Evolutionary conservation across 495 filamentous ascomycete species (phyloP).

Genomic region (Neurospora tetrasperma): DNA sequence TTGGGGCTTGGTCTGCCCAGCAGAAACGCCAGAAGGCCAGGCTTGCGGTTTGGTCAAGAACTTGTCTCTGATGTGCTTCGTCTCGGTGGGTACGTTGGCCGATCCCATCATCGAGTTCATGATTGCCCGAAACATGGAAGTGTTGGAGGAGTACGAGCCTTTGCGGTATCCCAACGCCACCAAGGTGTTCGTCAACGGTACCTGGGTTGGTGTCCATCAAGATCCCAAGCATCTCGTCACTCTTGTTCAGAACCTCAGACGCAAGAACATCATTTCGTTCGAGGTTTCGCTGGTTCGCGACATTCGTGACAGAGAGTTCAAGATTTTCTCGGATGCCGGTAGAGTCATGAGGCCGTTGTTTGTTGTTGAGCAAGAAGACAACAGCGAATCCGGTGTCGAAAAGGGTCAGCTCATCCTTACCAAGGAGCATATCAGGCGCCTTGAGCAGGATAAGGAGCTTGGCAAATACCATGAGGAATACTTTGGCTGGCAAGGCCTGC

Average conservation of each 20-base stretch:
- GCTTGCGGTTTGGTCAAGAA: constrained; percentile 99
- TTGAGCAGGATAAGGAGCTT: constrained; percentile 44
- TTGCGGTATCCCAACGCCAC: constrained; percentile 81
- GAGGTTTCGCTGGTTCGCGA: constrained; percentile 92
- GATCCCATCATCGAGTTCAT: constrained; percentile 92
- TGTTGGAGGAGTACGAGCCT: constrained; percentile 93
- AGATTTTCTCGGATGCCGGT: constrained; percentile 95
- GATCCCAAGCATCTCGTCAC: constrained; percentile 71
- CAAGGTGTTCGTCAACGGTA: constrained; percentile 95
- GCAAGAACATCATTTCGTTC: constrained; percentile 65
- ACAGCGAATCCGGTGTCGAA: constrained; percentile 54
- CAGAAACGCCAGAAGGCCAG: constrained; percentile 96
- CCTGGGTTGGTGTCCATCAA: constrained; percentile 88
- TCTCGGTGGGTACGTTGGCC: constrained; percentile 83
- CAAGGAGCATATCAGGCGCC: constrained; percentile 67
- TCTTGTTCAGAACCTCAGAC: constrained; percentile 65
- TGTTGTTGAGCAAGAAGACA: constrained; percentile 62
- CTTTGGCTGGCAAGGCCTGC: constrained; percentile 80
- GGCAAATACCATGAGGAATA: constrained; percentile 49
- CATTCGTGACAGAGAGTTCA: constrained; percentile 94
- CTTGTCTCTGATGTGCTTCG: constrained; percentile 92
- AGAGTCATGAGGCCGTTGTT: constrained; percentile 89
- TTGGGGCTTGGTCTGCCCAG: constrained; percentile 96
- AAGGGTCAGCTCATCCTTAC: constrained; percentile 71
- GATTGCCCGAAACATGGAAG: constrained; percentile 87